A percentile compares a stretch with the other conserved stretches of the same genome.
phyloP scores from a whole-genome alignment of 2,329 filamentous ascomycete species.

The Fusarium circinatum region DNA sequence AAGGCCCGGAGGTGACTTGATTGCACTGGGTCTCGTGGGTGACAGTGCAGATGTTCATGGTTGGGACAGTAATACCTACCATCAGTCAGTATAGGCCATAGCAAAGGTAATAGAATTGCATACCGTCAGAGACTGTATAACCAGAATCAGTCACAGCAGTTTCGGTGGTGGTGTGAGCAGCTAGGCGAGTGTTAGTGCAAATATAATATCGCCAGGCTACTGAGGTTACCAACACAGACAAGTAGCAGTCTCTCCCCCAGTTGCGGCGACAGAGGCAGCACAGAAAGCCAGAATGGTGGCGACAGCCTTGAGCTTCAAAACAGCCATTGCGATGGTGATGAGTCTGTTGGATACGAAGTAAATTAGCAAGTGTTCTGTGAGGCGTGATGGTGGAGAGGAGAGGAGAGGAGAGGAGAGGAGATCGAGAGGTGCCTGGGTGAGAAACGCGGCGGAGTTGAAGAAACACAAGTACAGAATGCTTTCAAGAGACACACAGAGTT shows the following conservation, averaged over 20 bases:
- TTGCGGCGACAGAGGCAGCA: constrained; percentile 33
- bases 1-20: constrained; percentile 43
- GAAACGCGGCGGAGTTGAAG: neutral
- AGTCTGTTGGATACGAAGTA: constrained; percentile 4
- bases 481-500: neutral
- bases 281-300: constrained; percentile 37
- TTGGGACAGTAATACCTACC: constrained; percentile 48
- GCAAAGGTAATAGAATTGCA: neutral
- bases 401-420: neutral
- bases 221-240: constrained; percentile 29
- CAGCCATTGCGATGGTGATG: constrained; percentile 41
- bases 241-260: constrained; percentile 23
- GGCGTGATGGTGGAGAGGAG: too few species aligned
- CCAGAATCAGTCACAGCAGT: constrained; percentile 47
- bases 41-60: constrained; percentile 52
- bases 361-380: neutral
- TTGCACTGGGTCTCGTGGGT: constrained; percentile 49
- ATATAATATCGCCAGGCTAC: neutral
- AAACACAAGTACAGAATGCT: neutral
- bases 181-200: constrained; percentile 33
- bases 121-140: constrained; percentile 48
- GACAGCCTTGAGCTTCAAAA: constrained; percentile 44
- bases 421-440: neutral
- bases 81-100: neutral
- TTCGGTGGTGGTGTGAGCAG: constrained; percentile 44